Percentiles rank a stretch among this genome's conserved stretches.
Conservation (phyloP, 345 rosid genomes). For the Pseudoturritis turrita region DNA sequence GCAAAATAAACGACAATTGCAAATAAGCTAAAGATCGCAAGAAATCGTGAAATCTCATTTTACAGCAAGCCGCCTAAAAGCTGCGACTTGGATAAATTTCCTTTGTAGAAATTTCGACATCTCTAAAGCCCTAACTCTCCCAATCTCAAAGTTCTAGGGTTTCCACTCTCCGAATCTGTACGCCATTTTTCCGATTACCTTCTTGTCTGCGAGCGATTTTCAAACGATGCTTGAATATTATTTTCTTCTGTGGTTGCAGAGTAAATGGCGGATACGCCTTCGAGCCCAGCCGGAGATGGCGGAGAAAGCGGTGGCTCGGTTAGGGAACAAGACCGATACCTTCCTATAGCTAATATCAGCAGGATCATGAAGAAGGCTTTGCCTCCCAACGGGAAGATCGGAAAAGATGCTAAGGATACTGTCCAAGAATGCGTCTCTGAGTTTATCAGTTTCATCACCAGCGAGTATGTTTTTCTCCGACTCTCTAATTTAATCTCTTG, state of each 20-base stretch:
- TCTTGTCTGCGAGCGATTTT: neutral
- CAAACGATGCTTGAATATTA: neutral
- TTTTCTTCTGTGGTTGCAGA: neutral
- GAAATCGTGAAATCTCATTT: neutral
- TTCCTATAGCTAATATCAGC: conserved; percentile 63
- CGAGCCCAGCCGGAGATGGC: conserved; percentile 66
- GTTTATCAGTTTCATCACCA: conserved; percentile 63
- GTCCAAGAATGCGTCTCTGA: conserved; percentile 74
- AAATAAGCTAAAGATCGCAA: neutral
- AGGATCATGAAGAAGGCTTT: conserved; percentile 71
- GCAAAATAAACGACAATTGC: neutral
- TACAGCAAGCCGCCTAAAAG: neutral
- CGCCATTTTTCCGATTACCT: neutral
- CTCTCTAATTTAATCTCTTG: neutral
- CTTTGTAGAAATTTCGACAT: neutral
- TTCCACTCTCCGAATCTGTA: neutral
- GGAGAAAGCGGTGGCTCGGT: conserved; percentile 60
- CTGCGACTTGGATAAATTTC: neutral
- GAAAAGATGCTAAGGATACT: conserved; percentile 63
- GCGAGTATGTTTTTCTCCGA: conserved; percentile 42
- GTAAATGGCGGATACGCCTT: conserved; percentile 55
- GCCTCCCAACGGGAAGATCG: conserved; percentile 63
- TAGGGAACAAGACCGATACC: conserved; percentile 59
- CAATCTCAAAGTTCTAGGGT: conserved; percentile 7
- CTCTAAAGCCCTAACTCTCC: neutral